Evolutionary conservation across 1,284 basidiomycete genomes (phyloP).

Genomic region (Rhodotorula sp.): DNA sequence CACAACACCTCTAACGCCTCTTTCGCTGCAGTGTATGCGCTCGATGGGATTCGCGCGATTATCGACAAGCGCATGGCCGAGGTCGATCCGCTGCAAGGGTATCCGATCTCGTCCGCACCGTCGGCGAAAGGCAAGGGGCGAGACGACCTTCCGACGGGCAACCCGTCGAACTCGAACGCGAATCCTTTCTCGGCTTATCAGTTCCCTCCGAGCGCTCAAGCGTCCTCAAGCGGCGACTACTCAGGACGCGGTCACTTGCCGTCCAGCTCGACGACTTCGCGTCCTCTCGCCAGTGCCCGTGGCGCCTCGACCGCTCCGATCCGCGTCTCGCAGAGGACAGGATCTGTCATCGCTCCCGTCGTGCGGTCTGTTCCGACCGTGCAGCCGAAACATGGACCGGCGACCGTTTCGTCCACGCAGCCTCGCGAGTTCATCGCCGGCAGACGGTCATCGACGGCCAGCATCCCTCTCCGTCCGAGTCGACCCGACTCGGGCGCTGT

Average conservation of each 20-base stretch:
- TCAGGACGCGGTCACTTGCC: too few relatives aligned
- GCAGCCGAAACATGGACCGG: background rate
- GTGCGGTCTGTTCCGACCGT: background rate
- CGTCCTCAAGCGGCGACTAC: too few relatives aligned
- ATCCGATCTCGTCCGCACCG: constrained; percentile 3
- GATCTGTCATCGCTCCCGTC: too few relatives aligned
- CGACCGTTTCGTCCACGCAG: background rate
- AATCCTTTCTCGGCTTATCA: too few relatives aligned
- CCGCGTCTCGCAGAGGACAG: too few relatives aligned
- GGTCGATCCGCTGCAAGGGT: constrained; percentile 26
- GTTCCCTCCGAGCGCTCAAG: too few relatives aligned
- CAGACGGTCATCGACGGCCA: constrained; percentile 11
- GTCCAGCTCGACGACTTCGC: too few relatives aligned
- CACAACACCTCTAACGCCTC: constrained; percentile 3
- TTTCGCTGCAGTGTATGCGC: constrained; percentile 40
- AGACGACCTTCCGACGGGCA: background rate
- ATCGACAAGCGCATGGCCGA: constrained; percentile 44
- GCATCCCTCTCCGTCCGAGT: constrained; percentile 1
- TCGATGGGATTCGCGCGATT: constrained; percentile 45
- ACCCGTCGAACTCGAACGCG: background rate
- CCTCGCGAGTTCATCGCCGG: constrained; percentile 25
- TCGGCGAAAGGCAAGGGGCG: constrained; percentile 19
- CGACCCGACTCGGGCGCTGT: background rate
- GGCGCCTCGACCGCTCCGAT: background rate
- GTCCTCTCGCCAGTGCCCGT: too few relatives aligned